Conservation (phyloP, 495 filamentous ascomycete genomes). For the Penicillium goetzii region DNA sequence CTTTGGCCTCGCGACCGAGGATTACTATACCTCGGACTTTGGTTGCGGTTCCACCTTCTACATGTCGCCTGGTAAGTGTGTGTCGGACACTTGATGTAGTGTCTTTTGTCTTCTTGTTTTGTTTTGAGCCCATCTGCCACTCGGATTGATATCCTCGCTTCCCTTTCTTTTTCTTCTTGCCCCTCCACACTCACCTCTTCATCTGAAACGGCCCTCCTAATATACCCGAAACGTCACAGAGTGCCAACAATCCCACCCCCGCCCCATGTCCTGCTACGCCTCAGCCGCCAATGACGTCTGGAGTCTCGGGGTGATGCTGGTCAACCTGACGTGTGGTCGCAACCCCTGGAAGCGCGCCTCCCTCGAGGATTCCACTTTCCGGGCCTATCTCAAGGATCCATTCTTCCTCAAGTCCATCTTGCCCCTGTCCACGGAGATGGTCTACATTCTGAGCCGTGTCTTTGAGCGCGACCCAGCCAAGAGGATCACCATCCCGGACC, state of each 20-base stretch:
- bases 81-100: neutral
- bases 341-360: conserved; percentile 99
- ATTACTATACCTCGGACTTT: conserved; percentile 85
- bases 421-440: conserved; percentile 86
- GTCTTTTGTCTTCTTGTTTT: neutral
- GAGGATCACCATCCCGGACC: conserved; percentile 82
- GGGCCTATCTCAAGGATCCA: conserved; percentile 82
- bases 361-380: conserved; percentile 91
- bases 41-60: conserved; percentile 99
- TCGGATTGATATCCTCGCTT: neutral
- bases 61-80: conserved; percentile 90
- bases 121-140: neutral
- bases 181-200: neutral
- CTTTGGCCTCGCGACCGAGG: conserved; percentile 90
- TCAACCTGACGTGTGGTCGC: conserved; percentile 96
- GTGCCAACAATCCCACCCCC: conserved; percentile 85
- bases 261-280: conserved; percentile 78
- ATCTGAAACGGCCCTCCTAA: conserved; percentile 26
- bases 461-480: conserved; percentile 88
- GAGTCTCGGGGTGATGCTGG: conserved; percentile 95
- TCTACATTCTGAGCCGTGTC: conserved; percentile 82
- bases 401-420: conserved; percentile 92
- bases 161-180: conserved; percentile 10
- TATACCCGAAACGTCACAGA: conserved; percentile 61
- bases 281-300: conserved; percentile 97